phyloP scores from a whole-genome alignment of 1,284 basidiomycete species.

The Sanghuangporus weigelae region DNA sequence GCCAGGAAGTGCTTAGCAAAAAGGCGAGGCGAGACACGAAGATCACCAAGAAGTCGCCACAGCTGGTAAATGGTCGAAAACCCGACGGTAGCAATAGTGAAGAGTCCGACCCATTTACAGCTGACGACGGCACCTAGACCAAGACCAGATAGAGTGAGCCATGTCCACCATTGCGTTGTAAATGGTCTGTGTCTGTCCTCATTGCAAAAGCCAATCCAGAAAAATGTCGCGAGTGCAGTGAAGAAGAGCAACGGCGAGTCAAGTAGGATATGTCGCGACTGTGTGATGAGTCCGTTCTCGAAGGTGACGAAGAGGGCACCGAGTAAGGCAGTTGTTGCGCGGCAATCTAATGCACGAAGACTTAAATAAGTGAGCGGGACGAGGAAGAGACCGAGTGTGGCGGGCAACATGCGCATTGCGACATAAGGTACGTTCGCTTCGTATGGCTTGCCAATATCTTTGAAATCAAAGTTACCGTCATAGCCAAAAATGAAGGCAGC shows the following conservation, averaged over 20 bases:
- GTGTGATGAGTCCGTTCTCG: slow-evolving; percentile 94
- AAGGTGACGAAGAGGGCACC: slow-evolving; percentile 91
- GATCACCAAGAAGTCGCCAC: slow-evolving; percentile 88
- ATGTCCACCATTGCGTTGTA: slow-evolving; percentile 86
- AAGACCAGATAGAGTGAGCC: slow-evolving; percentile 85
- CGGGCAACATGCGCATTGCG: slow-evolving; percentile 92
- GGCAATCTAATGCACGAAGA: slow-evolving; percentile 85
- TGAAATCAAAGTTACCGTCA: slow-evolving; percentile 93
- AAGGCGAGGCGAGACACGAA: slow-evolving; percentile 69
- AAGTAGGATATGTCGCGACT: slow-evolving; percentile 94
- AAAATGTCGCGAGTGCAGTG: slow-evolving; percentile 83
- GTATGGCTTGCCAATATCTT: slow-evolving; percentile 94
- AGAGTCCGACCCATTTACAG: slow-evolving; percentile 98
- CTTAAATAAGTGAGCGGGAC: slow-evolving; percentile 93
- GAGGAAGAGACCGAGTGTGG: slow-evolving; percentile 83
- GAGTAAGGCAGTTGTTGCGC: slow-evolving; percentile 85
- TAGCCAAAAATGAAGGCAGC: slow-evolving; percentile 89
- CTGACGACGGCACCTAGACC: slow-evolving; percentile 88
- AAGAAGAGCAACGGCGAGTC: slow-evolving; percentile 98
- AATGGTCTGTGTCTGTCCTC: slow-evolving; percentile 84
- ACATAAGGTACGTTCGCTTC: slow-evolving; percentile 84
- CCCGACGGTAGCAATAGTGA: slow-evolving; percentile 96
- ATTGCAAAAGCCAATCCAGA: slow-evolving; percentile 90
- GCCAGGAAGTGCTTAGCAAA: slow-evolving; percentile 87
- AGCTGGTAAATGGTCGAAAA: slow-evolving; percentile 82